These are phyloP conservation scores for Sporothrix humicola DNA, from an alignment of 2,329 filamentous ascomycete species.

Conservation along the genomic window DNA sequence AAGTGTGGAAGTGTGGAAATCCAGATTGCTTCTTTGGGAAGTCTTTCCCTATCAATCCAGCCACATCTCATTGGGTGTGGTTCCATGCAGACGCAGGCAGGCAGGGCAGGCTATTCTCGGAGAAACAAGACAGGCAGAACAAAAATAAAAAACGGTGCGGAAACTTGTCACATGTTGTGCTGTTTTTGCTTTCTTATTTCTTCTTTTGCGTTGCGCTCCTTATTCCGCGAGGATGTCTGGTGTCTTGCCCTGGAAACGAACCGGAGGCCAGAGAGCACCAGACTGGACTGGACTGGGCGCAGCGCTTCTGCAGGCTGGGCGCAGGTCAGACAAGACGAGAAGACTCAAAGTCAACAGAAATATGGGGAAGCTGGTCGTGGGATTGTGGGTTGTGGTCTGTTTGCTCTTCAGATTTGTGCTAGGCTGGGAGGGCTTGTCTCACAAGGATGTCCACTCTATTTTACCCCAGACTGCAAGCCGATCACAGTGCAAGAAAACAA, in stretches of 20 bases:
- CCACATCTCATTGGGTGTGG: background rate
- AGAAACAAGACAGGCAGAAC: background rate
- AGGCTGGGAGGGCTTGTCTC: background rate
- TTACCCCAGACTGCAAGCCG: background rate
- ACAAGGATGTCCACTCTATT: background rate
- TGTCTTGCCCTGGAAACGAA: background rate
- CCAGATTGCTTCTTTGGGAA: background rate
- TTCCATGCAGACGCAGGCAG: too few species aligned
- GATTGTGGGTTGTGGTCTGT: too few species aligned
- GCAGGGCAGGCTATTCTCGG: background rate
- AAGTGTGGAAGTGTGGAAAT: too few species aligned
- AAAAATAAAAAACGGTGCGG: background rate
- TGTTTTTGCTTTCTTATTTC: too few species aligned
- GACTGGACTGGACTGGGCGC: background rate
- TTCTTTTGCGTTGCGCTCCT: too few species aligned
- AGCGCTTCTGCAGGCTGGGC: background rate
- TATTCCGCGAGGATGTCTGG: background rate
- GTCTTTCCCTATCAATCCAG: background rate
- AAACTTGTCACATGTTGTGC: conserved; percentile 3
- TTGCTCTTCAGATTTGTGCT: too few species aligned
- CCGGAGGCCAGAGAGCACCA: too few species aligned
- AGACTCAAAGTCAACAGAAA: background rate
- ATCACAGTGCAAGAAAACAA: conserved; percentile 2
- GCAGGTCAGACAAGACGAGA: background rate
- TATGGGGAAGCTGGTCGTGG: background rate